phyloP scores from a whole-genome alignment of 495 filamentous ascomycete genomes.

The Penicillium maclennaniae region DNA sequence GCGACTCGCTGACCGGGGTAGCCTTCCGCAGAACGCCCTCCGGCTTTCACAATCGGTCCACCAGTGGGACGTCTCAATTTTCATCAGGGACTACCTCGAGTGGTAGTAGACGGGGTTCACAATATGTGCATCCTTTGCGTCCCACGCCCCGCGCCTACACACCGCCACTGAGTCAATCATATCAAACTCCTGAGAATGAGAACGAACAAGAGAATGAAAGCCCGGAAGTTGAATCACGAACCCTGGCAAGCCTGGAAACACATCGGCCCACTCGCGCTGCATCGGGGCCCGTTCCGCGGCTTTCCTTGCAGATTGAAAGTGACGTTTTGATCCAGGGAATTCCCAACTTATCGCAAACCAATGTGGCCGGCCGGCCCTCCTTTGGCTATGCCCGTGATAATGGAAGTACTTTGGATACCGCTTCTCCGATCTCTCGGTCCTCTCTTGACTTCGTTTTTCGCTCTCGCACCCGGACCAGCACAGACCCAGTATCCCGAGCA shows the following conservation, averaged over 20 bases:
- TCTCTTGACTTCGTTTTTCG: constrained; percentile 57
- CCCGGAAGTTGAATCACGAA: constrained; percentile 22
- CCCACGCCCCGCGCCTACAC: constrained; percentile 56
- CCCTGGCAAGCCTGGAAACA: constrained; percentile 21
- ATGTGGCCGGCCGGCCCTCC: constrained; percentile 49
- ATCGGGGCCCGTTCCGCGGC: constrained; percentile 33
- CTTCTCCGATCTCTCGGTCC: constrained; percentile 48
- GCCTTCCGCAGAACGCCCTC: constrained; percentile 30
- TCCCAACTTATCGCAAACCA: constrained; percentile 50
- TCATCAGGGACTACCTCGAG: constrained; percentile 47
- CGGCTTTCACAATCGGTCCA: constrained; percentile 50
- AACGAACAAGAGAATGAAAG: constrained; percentile 40
- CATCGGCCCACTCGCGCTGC: constrained; percentile 28
- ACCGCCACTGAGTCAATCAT: constrained; percentile 51
- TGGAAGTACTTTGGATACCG: constrained; percentile 38
- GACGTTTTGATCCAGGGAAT: constrained; percentile 42
- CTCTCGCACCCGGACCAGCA: constrained; percentile 42
- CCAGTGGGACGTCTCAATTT: constrained; percentile 54
- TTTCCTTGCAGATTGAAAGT: constrained; percentile 46
- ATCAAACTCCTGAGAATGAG: constrained; percentile 45
- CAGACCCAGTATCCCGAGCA: constrained; percentile 49
- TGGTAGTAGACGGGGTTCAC: constrained; percentile 44
- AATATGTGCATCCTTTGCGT: constrained; percentile 58
- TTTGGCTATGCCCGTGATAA: constrained; percentile 46
- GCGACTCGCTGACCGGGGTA: constrained; percentile 25